Conservation (phyloP, 352 stramenopile genomes). For the Elongisporangium undulatum region DNA sequence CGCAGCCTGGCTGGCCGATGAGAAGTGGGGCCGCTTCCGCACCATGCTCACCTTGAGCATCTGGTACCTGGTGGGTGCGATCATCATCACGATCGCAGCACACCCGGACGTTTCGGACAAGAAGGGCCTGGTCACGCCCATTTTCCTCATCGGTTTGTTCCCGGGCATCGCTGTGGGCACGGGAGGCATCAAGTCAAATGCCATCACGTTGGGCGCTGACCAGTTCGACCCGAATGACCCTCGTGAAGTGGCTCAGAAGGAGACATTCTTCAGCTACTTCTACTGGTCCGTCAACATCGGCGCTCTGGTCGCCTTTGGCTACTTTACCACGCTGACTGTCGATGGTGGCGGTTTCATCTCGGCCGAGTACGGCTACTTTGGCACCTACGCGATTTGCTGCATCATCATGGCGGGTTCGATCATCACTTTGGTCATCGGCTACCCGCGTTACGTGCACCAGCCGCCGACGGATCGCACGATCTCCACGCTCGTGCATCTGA, state of each 20-base stretch:
- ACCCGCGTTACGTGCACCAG: slow-evolving; percentile 47
- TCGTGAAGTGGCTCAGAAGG: slow-evolving; percentile 39
- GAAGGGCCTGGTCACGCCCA: slow-evolving; percentile 21
- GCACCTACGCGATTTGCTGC: slow-evolving; percentile 56
- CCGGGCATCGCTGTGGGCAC: slow-evolving; percentile 41
- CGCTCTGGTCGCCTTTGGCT: slow-evolving; percentile 62
- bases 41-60: slow-evolving; percentile 52
- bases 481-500: slow-evolving; percentile 31
- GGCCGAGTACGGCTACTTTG: slow-evolving; percentile 74
- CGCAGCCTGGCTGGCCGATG: slow-evolving; percentile 53
- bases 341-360: slow-evolving; percentile 64
- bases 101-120: slow-evolving; percentile 37
- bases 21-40: slow-evolving; percentile 53
- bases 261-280: slow-evolving; percentile 79
- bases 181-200: slow-evolving; percentile 51
- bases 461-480: slow-evolving; percentile 32
- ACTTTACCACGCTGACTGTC: slow-evolving; percentile 77
- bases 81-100: slow-evolving; percentile 38
- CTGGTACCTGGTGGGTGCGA: slow-evolving; percentile 51
- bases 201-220: slow-evolving; percentile 56
- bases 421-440: slow-evolving; percentile 29
- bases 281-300: slow-evolving; percentile 83
- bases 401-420: slow-evolving; percentile 35
- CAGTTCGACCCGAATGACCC: slow-evolving; percentile 53
- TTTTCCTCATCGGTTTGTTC: slow-evolving; percentile 60